Evolutionary conservation across 2,329 filamentous ascomycete species (phyloP).

Genomic region (Zasmidium cellare): DNA sequence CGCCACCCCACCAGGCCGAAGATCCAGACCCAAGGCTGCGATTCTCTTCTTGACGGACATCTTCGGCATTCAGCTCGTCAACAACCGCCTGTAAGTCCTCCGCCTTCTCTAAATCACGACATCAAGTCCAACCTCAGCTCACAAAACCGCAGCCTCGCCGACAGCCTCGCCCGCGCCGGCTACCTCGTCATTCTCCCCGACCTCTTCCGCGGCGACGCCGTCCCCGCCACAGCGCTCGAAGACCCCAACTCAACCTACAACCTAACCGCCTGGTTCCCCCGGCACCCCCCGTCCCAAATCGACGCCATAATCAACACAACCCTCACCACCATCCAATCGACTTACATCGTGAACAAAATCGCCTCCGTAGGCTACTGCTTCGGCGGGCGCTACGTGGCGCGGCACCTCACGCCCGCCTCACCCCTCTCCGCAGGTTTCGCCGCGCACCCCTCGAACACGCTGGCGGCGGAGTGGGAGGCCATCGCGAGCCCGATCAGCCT

Average conservation of each 20-base stretch:
- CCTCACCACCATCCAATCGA: slow-evolving; percentile 51
- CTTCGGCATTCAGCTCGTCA: slow-evolving; percentile 34
- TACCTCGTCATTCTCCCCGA: slow-evolving; percentile 37
- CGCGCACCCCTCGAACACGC: slow-evolving; percentile 70
- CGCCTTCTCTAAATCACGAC: too few relatives aligned
- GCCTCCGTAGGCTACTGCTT: slow-evolving; percentile 74
- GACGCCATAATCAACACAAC: slow-evolving; percentile 50
- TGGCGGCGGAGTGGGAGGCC: slow-evolving; percentile 63
- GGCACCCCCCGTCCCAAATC: slow-evolving; percentile 41
- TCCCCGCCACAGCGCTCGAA: slow-evolving; percentile 26
- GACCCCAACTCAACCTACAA: slow-evolving; percentile 39
- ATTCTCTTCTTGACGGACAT: slow-evolving; percentile 38
- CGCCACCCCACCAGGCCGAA: slow-evolving; percentile 17
- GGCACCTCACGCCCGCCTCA: slow-evolving; percentile 57
- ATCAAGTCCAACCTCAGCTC: too few relatives aligned
- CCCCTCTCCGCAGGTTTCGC: slow-evolving; percentile 63
- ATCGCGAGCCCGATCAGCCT: slow-evolving; percentile 71
- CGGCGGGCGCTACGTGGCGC: slow-evolving; percentile 71
- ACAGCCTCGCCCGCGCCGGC: slow-evolving; percentile 33
- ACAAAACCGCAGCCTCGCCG: too few relatives aligned
- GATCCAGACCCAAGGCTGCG: slow-evolving; percentile 20
- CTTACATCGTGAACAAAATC: slow-evolving; percentile 56
- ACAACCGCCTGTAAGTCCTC: slow-evolving; percentile 33
- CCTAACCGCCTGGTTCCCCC: slow-evolving; percentile 45
- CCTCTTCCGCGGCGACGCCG: slow-evolving; percentile 36